These are phyloP conservation scores for Fusarium robinianum DNA, from an alignment of 2,329 filamentous ascomycete genomes.

Conservation along the genomic window DNA sequence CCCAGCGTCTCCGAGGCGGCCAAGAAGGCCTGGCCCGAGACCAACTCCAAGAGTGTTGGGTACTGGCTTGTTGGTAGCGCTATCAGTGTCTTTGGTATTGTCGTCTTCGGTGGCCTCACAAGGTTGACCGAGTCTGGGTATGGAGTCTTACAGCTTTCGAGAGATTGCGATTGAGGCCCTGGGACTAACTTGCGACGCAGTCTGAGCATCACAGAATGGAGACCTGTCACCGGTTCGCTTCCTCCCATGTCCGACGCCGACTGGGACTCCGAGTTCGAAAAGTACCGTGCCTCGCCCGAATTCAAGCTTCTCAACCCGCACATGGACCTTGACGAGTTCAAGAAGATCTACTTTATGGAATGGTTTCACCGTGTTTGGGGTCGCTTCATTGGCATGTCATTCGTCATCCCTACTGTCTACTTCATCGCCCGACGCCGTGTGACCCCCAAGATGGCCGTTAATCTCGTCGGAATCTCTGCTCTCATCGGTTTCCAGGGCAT, in stretches of 20 bases:
- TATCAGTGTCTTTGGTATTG: slow-evolving; percentile 93
- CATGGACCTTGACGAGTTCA: slow-evolving; percentile 94
- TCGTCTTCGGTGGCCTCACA: slow-evolving; percentile 92
- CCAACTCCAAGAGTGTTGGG: slow-evolving; percentile 75
- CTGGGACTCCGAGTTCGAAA: slow-evolving; percentile 92
- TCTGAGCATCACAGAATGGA: slow-evolving; percentile 98
- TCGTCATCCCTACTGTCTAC: slow-evolving; percentile 85
- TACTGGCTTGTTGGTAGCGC: slow-evolving; percentile 94
- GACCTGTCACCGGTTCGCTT: slow-evolving; percentile 88
- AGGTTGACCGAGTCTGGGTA: slow-evolving; percentile 95
- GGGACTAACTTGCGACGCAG: slow-evolving; percentile 49
- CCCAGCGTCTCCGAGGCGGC: slow-evolving; percentile 31
- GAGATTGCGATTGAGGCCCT: neutral
- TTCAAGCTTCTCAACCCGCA: slow-evolving; percentile 89
- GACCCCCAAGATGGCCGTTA: slow-evolving; percentile 74
- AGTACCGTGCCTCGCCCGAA: slow-evolving; percentile 91
- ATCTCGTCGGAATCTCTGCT: slow-evolving; percentile 79
- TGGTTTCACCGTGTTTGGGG: slow-evolving; percentile 97
- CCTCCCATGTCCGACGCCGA: slow-evolving; percentile 78
- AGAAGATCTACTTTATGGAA: slow-evolving; percentile 99
- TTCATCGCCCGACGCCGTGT: slow-evolving; percentile 83
- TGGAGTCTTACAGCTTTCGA: slow-evolving; percentile 23
- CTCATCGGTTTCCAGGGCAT: slow-evolving; percentile 95
- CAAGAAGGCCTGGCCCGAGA: slow-evolving; percentile 58
- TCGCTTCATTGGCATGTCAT: slow-evolving; percentile 85